Percentiles rank a stretch among this genome's conserved stretches.
Evolutionary conservation across 176 grass and related monocot genomes (phyloP).

Genomic region (Cocos nucifera): DNA sequence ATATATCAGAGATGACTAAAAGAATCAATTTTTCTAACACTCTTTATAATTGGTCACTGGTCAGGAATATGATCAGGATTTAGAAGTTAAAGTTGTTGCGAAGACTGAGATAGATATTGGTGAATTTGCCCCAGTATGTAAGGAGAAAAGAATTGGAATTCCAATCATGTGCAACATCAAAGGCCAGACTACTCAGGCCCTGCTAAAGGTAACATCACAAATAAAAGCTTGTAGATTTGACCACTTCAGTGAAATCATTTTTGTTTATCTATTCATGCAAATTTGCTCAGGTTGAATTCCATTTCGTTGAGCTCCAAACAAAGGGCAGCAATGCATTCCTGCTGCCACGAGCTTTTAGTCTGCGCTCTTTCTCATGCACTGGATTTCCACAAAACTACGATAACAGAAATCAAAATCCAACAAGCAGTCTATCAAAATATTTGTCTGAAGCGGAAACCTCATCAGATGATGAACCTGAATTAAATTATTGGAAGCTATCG

Average conservation of each 20-base stretch:
- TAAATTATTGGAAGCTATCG: conserved; percentile 19
- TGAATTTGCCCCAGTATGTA: conserved; percentile 5
- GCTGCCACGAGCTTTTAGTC: conserved; percentile 13
- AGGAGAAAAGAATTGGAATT: conserved; percentile 14
- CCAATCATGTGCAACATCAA: conserved; percentile 23
- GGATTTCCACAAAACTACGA: not conserved
- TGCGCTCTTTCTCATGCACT: conserved; percentile 11
- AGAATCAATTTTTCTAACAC: too few relatives aligned
- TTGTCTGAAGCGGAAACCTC: conserved; percentile 4
- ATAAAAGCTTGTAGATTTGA: not conserved
- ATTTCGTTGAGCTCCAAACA: conserved; percentile 5
- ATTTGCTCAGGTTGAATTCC: conserved; percentile 19
- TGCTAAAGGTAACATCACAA: conserved; percentile 27
- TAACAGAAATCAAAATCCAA: not conserved
- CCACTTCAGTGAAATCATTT: not conserved
- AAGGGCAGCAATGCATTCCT: conserved; percentile 5
- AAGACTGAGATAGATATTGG: conserved; percentile 26
- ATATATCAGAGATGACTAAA: too few relatives aligned
- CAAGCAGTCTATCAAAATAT: conserved; percentile 3
- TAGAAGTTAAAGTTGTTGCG: not conserved
- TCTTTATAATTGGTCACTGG: not conserved
- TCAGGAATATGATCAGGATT: conserved; percentile 12
- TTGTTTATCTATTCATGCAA: not conserved
- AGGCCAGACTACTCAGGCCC: conserved; percentile 3
- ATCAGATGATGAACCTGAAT: conserved; percentile 31